These are phyloP conservation scores for Exobasidium rhododendri DNA, from an alignment of 1,284 basidiomycete species.

Conservation along the genomic window DNA sequence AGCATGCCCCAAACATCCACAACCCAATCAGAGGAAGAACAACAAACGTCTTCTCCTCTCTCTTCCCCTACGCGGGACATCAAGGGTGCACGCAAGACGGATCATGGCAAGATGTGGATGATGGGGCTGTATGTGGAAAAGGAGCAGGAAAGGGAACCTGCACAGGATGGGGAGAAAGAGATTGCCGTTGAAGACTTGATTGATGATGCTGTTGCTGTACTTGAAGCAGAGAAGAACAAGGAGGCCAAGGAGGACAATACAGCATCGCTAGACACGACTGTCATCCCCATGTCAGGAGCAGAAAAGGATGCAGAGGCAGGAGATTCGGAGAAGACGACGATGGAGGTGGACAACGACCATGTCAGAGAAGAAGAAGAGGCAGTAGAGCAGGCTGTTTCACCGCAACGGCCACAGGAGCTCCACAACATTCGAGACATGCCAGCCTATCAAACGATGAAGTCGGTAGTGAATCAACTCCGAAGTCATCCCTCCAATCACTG, in stretches of 20 bases:
- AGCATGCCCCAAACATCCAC: not conserved
- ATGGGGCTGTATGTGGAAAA: not conserved
- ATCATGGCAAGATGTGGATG: constrained; percentile 5
- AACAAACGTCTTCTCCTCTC: constrained; percentile 1
- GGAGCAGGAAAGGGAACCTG: not conserved
- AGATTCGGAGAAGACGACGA: not conserved
- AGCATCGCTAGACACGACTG: too few species aligned
- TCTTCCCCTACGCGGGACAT: constrained; percentile 11
- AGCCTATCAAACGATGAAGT: constrained; percentile 10
- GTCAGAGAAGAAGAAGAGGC: not conserved
- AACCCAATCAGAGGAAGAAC: constrained; percentile 7
- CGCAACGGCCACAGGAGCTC: not conserved
- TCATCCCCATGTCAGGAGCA: too few species aligned
- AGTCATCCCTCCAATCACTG: constrained; percentile 14
- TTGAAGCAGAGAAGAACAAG: too few species aligned
- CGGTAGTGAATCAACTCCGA: constrained; percentile 8
- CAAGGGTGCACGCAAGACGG: not conserved
- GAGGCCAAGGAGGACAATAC: too few species aligned
- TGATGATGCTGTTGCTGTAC: too few species aligned
- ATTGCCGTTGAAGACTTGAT: not conserved
- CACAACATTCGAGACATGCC: not conserved
- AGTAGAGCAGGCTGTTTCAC: not conserved
- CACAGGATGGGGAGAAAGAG: not conserved
- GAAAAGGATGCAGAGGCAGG: not conserved
- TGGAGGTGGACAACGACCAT: not conserved